These are phyloP conservation scores for Fusarium protoensiforme DNA, from an alignment of 2,329 filamentous ascomycete genomes.

Conservation along the genomic window DNA sequence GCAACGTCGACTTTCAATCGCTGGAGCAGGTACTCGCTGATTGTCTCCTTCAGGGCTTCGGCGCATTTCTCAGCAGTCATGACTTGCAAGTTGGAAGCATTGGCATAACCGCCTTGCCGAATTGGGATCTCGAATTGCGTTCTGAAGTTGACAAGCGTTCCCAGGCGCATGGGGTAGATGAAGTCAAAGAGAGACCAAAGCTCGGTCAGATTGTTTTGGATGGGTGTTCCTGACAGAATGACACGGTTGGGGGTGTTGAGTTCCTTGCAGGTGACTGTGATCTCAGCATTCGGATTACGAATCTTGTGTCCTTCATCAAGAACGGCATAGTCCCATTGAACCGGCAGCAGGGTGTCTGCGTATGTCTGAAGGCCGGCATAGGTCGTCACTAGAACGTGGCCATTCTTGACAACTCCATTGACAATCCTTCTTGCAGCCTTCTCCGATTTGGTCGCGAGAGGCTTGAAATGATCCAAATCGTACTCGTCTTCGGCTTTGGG, in stretches of 20 bases:
- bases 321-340: slow-evolving; percentile 93
- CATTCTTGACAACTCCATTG: slow-evolving; percentile 81
- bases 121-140: slow-evolving; percentile 95
- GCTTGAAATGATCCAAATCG: slow-evolving; percentile 57
- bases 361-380: slow-evolving; percentile 97
- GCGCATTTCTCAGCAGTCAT: slow-evolving; percentile 95
- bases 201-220: slow-evolving; percentile 96
- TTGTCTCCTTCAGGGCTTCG: slow-evolving; percentile 91
- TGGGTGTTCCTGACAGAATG: slow-evolving; percentile 94
- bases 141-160: slow-evolving; percentile 90
- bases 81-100: slow-evolving; percentile 92
- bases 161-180: slow-evolving; percentile 94
- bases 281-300: slow-evolving; percentile 92
- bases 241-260: slow-evolving; percentile 89
- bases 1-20: slow-evolving; percentile 95
- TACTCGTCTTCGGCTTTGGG: slow-evolving; percentile 70
- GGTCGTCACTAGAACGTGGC: slow-evolving; percentile 94
- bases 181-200: slow-evolving; percentile 99
- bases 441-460: slow-evolving; percentile 47
- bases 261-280: slow-evolving; percentile 96
- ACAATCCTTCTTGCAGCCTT: slow-evolving; percentile 83
- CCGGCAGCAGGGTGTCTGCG: slow-evolving; percentile 80
- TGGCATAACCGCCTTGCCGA: slow-evolving; percentile 91
- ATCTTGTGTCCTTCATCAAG: slow-evolving; percentile 99
- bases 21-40: slow-evolving; percentile 92